Base-by-base conservation (phyloP, 164 flowering plant genomes). In the Vitis cinerea region DNA sequence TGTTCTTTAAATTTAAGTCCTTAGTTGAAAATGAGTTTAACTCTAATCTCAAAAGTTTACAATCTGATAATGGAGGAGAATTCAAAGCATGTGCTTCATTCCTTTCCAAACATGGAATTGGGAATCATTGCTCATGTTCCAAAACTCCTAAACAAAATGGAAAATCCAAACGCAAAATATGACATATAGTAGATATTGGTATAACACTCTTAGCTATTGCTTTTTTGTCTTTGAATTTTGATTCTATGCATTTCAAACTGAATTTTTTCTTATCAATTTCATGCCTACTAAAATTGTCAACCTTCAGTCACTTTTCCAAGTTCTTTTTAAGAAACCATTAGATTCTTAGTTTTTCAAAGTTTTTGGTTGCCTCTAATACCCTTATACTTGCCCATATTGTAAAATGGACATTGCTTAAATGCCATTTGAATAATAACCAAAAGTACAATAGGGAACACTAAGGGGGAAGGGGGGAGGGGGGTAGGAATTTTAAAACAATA, bases 131-230 rank as follows among this genome's bases (percentile, higher is more conserved):
- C 9, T 29, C 74, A 2, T 75, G 74, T 2, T 80, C 72, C 0
- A 67, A 74, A 11, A 71, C 83, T 0, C 77, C 49, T 9, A 54
- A 67, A 50, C 72, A 71, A 29, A 70, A 70, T 62, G 69, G 77
- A 0, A 5, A 55, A 0, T 2, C 37, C 50, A 74, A 80, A 27
- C 73, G 72, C 0, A 4, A 54, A 1, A 62, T 73, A 44, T 1
- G 73, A 0, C 67, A 58, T 27, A 23, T 79, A 1, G 60, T 72
- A 3, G 70, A 78, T 13, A 78, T 51, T 0, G 77, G 68, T 15
- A 53, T 77, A 0, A 27, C 79, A 4, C 37, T 74, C 2, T 53
- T 77, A 5, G 54, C 69, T 15, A 72, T 63, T 12, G 66, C 75
- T 0, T 44, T 48, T 15, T 1, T 71, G 9, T 77, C 77, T 1